A percentile compares a stretch with the other conserved stretches of the same genome.
Evolutionary conservation across 495 filamentous ascomycete genomes (phyloP).

Genomic region (Peziza echinospora): DNA sequence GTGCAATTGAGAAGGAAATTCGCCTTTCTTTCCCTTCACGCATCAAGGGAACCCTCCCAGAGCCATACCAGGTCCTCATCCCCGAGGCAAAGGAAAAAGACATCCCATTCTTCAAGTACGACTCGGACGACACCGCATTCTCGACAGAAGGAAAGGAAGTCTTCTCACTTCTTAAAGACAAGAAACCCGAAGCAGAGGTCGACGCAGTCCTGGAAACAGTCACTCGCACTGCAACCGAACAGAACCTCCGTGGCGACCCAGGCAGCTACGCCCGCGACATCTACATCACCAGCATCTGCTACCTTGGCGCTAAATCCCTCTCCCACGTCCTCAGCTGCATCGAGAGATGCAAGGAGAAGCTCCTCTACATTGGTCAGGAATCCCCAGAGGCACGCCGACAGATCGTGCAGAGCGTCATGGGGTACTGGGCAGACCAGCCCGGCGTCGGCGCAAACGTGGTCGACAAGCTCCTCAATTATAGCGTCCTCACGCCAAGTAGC

Average conservation of each 20-base stretch:
- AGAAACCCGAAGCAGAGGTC: slow-evolving; percentile 62
- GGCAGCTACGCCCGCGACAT: slow-evolving; percentile 71
- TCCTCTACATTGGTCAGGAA: slow-evolving; percentile 50
- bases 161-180: slow-evolving; percentile 54
- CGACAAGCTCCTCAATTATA: slow-evolving; percentile 95
- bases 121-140: slow-evolving; percentile 57
- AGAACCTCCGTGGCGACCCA: slow-evolving; percentile 40
- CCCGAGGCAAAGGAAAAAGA: slow-evolving; percentile 78
- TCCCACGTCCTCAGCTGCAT: slow-evolving; percentile 92
- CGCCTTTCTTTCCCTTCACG: slow-evolving; percentile 88
- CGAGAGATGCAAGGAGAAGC: slow-evolving; percentile 81
- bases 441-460: slow-evolving; percentile 83
- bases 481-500: slow-evolving; percentile 58
- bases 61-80: slow-evolving; percentile 64
- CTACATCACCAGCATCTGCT: slow-evolving; percentile 79
- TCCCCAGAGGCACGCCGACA: slow-evolving; percentile 57
- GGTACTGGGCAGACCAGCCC: slow-evolving; percentile 83
- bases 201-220: slow-evolving; percentile 55
- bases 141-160: slow-evolving; percentile 58
- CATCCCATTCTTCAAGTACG: slow-evolving; percentile 82
- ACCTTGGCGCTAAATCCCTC: slow-evolving; percentile 78
- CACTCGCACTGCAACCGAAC: slow-evolving; percentile 46
- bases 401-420: slow-evolving; percentile 73
- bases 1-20: slow-evolving; percentile 89
- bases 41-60: slow-evolving; percentile 79